These are phyloP conservation scores for Rubia yunnanensis DNA, from an alignment of 257 asterid genomes.

Conservation along the genomic window DNA sequence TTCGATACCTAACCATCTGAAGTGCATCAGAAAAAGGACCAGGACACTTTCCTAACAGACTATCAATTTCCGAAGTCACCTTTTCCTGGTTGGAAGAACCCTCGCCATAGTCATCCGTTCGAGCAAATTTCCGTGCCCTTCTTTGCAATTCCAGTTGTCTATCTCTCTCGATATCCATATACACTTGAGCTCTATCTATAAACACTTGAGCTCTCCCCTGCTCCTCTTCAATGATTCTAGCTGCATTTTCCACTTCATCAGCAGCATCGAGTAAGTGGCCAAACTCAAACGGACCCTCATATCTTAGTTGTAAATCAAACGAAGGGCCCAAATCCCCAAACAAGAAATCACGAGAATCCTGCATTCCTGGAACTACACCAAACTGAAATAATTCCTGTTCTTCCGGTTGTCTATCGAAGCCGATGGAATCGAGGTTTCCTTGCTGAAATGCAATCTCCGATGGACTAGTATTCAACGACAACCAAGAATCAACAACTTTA, in stretches of 20 bases:
- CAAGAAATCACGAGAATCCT: constrained; percentile 9
- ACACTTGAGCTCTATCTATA: background rate
- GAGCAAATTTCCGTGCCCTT: constrained; percentile 45
- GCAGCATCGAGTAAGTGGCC: background rate
- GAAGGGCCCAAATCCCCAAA: background rate
- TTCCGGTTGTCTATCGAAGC: background rate
- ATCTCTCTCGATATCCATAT: background rate
- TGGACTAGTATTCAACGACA: constrained; percentile 25
- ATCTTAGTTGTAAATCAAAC: background rate
- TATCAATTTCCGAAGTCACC: constrained; percentile 19
- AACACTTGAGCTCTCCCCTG: background rate
- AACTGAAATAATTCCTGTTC: background rate
- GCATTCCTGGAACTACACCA: background rate
- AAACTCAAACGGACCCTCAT: background rate
- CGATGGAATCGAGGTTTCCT: constrained; percentile 9
- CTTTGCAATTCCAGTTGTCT: constrained; percentile 11
- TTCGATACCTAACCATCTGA: constrained; percentile 36
- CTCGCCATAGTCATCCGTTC: constrained; percentile 20
- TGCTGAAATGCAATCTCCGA: constrained; percentile 13
- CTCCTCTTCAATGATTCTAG: background rate
- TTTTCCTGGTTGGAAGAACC: constrained; percentile 30
- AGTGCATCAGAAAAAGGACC: constrained; percentile 54
- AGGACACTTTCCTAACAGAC: constrained; percentile 30
- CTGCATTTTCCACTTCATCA: background rate
- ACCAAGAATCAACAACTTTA: constrained; percentile 33